A percentile compares a stretch with the other conserved stretches of the same genome.
These are phyloP conservation scores for Hylodesmum podocarpum DNA, from an alignment of 306 rosid species.

Conservation along the genomic window DNA sequence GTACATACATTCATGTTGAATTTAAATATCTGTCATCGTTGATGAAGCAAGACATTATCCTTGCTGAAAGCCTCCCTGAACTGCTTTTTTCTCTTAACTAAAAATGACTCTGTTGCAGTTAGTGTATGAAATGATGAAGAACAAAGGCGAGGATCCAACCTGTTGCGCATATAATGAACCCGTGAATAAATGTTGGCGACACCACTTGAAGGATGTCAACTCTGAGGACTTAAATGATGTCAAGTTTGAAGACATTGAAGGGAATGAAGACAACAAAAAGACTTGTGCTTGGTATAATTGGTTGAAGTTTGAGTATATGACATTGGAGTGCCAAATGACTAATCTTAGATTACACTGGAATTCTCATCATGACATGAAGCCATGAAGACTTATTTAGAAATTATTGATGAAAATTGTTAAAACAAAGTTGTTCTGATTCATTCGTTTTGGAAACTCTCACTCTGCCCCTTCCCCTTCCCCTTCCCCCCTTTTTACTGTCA, in stretches of 20 bases:
- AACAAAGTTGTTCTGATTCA: neutral
- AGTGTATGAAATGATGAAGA: conserved; percentile 34
- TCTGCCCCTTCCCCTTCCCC: neutral
- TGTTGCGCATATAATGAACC: conserved; percentile 45
- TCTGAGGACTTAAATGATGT: conserved; percentile 27
- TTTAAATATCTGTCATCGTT: conserved; percentile 1
- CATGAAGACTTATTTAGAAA: neutral
- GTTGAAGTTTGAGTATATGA: conserved; percentile 19
- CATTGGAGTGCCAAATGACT: neutral
- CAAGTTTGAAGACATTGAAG: neutral
- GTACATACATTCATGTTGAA: conserved; percentile 7
- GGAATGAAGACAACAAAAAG: neutral
- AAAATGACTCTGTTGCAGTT: conserved; percentile 29
- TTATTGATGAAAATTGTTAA: neutral
- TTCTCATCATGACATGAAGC: neutral
- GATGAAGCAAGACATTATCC: conserved; percentile 12
- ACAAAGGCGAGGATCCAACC: conserved; percentile 33
- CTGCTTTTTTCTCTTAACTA: conserved; percentile 3
- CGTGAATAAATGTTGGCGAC: conserved; percentile 60
- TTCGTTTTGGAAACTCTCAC: neutral
- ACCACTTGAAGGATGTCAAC: conserved; percentile 47
- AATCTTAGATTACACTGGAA: conserved; percentile 35
- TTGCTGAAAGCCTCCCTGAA: neutral
- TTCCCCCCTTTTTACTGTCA: too few species aligned
- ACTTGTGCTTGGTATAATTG: conserved; percentile 23